phyloP scores from a whole-genome alignment of 1,284 basidiomycete species.

The Singerocomus inundabilis region DNA sequence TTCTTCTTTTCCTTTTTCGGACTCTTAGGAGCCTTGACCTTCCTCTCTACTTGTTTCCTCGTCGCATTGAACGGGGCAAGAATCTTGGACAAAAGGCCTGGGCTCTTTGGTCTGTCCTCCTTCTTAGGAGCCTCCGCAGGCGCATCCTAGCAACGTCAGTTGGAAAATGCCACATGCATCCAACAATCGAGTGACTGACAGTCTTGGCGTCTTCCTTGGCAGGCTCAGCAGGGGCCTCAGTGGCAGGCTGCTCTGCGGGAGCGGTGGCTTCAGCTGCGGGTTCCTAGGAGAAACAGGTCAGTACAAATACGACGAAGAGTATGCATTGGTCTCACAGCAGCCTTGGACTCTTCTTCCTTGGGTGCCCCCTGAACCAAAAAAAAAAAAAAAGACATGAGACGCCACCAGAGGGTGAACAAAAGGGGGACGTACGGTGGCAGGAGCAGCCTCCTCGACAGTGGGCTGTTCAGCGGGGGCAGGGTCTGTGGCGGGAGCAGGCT shows the following conservation, averaged over 20 bases:
- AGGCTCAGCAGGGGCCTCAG: constrained; percentile 38
- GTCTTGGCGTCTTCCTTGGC: constrained; percentile 62
- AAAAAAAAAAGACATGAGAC: neutral
- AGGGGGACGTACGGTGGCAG: constrained; percentile 27
- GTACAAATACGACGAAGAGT: neutral
- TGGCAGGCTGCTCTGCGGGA: constrained; percentile 38
- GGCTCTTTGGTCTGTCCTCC: constrained; percentile 76
- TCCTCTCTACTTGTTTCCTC: constrained; percentile 44
- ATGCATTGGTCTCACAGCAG: constrained; percentile 46
- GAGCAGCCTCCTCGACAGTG: constrained; percentile 33
- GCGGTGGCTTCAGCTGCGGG: constrained; percentile 32
- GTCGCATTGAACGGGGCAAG: constrained; percentile 64
- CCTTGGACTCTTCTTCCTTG: constrained; percentile 49
- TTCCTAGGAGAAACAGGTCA: constrained; percentile 29
- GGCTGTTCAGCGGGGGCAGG: constrained; percentile 35
- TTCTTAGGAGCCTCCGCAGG: constrained; percentile 55
- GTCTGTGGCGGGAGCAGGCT: constrained; percentile 36
- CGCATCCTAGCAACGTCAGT: constrained; percentile 31
- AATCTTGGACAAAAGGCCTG: constrained; percentile 66
- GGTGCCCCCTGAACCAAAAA: constrained; percentile 53
- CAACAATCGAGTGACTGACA: constrained; percentile 34
- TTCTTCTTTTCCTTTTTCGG: constrained; percentile 71
- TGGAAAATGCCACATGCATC: neutral
- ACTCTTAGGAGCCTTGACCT: constrained; percentile 50
- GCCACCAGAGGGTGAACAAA: neutral